Percentiles rank a stretch among this genome's conserved stretches.
Conservation (phyloP, 2,329 filamentous ascomycete species). For the Tolypocladium amazonense region DNA sequence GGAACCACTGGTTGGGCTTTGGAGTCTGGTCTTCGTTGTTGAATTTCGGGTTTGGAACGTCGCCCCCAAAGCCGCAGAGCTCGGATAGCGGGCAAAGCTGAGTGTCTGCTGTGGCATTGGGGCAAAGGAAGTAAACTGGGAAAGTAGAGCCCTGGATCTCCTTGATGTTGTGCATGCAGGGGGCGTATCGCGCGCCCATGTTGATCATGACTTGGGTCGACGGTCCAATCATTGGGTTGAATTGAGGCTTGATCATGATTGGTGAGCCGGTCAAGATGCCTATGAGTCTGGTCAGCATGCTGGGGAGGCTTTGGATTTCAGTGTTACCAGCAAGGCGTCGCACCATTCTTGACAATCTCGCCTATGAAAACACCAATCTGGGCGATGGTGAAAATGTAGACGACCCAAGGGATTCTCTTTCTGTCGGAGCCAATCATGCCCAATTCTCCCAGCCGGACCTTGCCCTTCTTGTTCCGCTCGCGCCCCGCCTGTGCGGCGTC, state of each 20-base stretch:
- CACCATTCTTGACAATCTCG: slow-evolving; percentile 78
- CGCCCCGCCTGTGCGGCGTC: slow-evolving; percentile 15
- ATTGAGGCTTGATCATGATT: slow-evolving; percentile 69
- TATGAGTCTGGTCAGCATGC: slow-evolving; percentile 21
- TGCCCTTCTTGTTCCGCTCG: slow-evolving; percentile 25
- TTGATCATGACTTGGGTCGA: slow-evolving; percentile 87
- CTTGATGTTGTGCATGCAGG: slow-evolving; percentile 83
- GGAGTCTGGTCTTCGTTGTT: slow-evolving; percentile 40
- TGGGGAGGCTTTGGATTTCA: background rate
- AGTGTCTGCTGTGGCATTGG: slow-evolving; percentile 58
- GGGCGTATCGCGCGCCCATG: slow-evolving; percentile 86
- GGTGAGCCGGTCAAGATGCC: slow-evolving; percentile 67
- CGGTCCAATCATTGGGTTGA: slow-evolving; percentile 97
- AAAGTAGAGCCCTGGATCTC: slow-evolving; percentile 45
- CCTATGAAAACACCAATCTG: slow-evolving; percentile 83
- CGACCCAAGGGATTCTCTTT: slow-evolving; percentile 63
- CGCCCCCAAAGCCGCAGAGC: slow-evolving; percentile 71
- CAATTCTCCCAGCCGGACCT: slow-evolving; percentile 46
- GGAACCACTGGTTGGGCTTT: slow-evolving; percentile 87
- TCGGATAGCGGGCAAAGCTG: slow-evolving; percentile 61
- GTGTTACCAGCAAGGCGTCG: slow-evolving; percentile 14
- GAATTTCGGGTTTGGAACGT: slow-evolving; percentile 52
- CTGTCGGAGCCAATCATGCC: slow-evolving; percentile 47
- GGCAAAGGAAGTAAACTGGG: slow-evolving; percentile 62
- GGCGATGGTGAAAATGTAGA: slow-evolving; percentile 65